Evolutionary conservation across 345 rosid genomes (phyloP).

Genomic region (Schrenkiella parvula): DNA sequence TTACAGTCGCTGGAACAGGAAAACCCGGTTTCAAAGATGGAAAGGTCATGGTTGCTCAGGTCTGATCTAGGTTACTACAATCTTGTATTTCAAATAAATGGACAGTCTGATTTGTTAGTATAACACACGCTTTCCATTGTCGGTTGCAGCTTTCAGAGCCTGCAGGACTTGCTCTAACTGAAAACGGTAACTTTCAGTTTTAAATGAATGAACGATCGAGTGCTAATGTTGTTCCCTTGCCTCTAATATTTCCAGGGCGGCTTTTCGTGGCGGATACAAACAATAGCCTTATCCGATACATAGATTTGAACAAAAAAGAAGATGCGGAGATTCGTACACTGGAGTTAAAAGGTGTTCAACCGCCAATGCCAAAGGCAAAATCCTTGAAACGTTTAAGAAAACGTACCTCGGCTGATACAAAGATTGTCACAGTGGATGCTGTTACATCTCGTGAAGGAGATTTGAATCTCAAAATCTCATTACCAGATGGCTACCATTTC

Average conservation of each 20-base stretch:
- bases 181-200: constrained; percentile 45
- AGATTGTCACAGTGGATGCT: constrained; percentile 50
- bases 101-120: background rate
- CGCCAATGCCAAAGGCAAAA: constrained; percentile 57
- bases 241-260: constrained; percentile 38
- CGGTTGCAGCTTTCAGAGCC: constrained; percentile 88
- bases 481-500: constrained; percentile 81
- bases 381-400: constrained; percentile 69
- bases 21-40: constrained; percentile 96
- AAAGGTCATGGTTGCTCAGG: constrained; percentile 65
- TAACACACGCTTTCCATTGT: background rate
- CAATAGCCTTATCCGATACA: constrained; percentile 69
- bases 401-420: constrained; percentile 63
- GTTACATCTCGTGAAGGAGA: constrained; percentile 63
- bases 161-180: constrained; percentile 71
- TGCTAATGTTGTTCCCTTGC: background rate
- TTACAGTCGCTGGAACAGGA: constrained; percentile 84
- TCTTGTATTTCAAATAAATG: background rate
- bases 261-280: constrained; percentile 87
- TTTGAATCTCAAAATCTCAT: constrained; percentile 55
- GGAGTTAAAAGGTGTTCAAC: constrained; percentile 83
- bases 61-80: constrained; percentile 25
- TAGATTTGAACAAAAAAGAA: constrained; percentile 53
- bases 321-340: constrained; percentile 56
- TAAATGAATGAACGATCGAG: background rate